phyloP scores from a whole-genome alignment of 306 rosid species.

The Prunus campanulata region DNA sequence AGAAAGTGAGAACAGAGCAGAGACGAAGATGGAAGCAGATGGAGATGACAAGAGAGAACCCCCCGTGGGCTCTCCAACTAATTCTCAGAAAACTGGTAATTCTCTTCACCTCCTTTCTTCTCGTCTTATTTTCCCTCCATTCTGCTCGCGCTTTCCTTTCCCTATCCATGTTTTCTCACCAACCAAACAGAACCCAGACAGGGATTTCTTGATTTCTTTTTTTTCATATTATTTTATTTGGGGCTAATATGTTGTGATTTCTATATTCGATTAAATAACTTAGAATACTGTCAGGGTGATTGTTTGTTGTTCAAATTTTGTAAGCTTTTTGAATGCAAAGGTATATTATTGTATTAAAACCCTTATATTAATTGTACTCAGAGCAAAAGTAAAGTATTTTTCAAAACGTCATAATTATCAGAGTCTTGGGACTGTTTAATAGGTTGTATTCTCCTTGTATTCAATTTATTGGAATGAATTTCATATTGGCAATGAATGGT shows the following conservation, averaged over 20 bases:
- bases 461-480: background rate
- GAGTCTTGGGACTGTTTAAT: background rate
- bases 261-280: background rate
- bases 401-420: background rate
- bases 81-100: slow-evolving; percentile 63
- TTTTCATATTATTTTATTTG: background rate
- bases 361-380: background rate
- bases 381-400: background rate
- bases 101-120: background rate
- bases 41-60: slow-evolving; percentile 15
- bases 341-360: background rate
- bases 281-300: background rate
- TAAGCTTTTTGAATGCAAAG: background rate
- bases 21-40: slow-evolving; percentile 28
- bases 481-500: background rate
- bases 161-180: background rate
- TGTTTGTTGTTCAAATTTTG: background rate
- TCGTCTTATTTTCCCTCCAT: background rate
- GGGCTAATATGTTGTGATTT: background rate
- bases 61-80: slow-evolving; percentile 42
- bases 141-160: background rate
- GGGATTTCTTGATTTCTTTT: background rate
- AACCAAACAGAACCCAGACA: background rate
- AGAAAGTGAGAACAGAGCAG: background rate
- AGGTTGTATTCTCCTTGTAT: background rate